Base-by-base conservation (phyloP, 1,284 basidiomycete genomes). In the Neotropicomus parvogracilis region DNA sequence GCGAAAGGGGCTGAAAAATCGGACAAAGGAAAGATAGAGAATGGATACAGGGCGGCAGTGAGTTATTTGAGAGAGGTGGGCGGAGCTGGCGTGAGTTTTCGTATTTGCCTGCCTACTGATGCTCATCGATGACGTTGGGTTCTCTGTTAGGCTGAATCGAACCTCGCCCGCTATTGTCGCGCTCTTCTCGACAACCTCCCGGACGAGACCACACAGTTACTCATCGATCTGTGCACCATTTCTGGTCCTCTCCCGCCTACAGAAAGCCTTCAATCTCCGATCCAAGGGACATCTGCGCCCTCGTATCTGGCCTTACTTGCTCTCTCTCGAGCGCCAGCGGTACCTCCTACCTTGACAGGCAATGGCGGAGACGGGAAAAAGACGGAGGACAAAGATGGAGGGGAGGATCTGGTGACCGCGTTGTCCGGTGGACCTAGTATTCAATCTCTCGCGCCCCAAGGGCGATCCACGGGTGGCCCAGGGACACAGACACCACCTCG, bases 201-300 rank as follows among this genome's bases (percentile, higher is more conserved):
- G 0, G 79, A 88, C 49, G 88, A 91, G 60, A 95, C 94, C 0
- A 97, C 95, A 0, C 82, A 90, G 44, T 75, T 98, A 0, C 78
- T 99, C 10, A 91, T 97, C 50, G 94, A 97, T 60, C 76, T 98
- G 0, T 97, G 95, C 64, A 90, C 90, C 0, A 86, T 85, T 7
- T 75, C 81, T 2, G 75, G 75, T 6, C 68, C 78, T n/a, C 66
- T 78, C 7, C 65, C 69, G 13, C 52, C 67, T 2, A 38, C 55
- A 6, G 52, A 44, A 19, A 40, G 16, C 50, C 39, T 40, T 58
- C 63, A 37, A 17, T 53, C 53, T 54, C 60, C 55, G 59, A 6
- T 51, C 57, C 55, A 58, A 52, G 68, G 27, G 60, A 62, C 24
- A 46, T 57, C 49, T 16, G 77, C 74, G 0, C 75, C 85, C 1